A percentile compares a stretch with the other conserved stretches of the same genome.
These are phyloP conservation scores for Arachnomyces sp. DNA, from an alignment of 2,329 filamentous ascomycete species.

Conservation along the genomic window DNA sequence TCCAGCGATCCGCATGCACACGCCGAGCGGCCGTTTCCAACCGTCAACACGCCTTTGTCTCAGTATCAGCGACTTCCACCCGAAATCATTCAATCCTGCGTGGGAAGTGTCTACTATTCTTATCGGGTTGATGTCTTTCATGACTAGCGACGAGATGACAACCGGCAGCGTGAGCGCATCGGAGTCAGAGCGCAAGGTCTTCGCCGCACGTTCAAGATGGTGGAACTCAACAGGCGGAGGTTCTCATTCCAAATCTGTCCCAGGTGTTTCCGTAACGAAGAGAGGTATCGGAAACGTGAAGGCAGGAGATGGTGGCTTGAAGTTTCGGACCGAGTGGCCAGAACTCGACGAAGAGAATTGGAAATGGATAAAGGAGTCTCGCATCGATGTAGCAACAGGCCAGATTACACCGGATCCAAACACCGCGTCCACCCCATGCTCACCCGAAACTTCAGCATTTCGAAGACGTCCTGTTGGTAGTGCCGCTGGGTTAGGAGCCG, in stretches of 20 bases:
- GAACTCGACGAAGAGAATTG: constrained; percentile 84
- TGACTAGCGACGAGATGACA: constrained; percentile 98
- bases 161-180: constrained; percentile 79
- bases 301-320: constrained; percentile 83
- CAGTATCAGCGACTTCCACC: constrained; percentile 95
- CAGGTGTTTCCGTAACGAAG: constrained; percentile 45
- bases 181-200: constrained; percentile 66
- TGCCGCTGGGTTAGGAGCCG: constrained; percentile 47
- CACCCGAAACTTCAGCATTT: constrained; percentile 54
- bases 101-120: constrained; percentile 98
- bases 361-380: constrained; percentile 80
- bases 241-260: constrained; percentile 47
- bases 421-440: constrained; percentile 47
- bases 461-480: constrained; percentile 56
- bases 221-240: constrained; percentile 95
- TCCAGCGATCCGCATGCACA: constrained; percentile 98
- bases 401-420: constrained; percentile 50
- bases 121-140: constrained; percentile 89
- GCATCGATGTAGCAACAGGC: constrained; percentile 71
- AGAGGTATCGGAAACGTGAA: constrained; percentile 75
- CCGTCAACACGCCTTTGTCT: constrained; percentile 86
- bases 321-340: constrained; percentile 84
- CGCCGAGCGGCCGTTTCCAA: constrained; percentile 89
- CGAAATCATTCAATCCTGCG: constrained; percentile 94
- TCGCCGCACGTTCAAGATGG: constrained; percentile 76